Percentiles rank a stretch among this genome's conserved stretches.
These are phyloP conservation scores for Sarcocystis neurona DNA, from an alignment of 169 alveolate species.

Conservation along the genomic window DNA sequence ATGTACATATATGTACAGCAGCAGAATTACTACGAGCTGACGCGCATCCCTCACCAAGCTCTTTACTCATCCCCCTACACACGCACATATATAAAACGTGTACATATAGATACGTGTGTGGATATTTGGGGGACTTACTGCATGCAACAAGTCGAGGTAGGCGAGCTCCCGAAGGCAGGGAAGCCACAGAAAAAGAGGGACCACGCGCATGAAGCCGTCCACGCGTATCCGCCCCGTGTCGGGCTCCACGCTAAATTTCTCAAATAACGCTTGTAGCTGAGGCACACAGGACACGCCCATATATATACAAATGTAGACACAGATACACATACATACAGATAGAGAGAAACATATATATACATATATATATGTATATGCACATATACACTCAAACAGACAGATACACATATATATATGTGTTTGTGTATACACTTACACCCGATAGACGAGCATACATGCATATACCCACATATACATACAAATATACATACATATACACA, in stretches of 20 bases:
- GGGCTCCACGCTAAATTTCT: constrained; percentile 62
- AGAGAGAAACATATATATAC: neutral
- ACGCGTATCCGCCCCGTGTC: constrained; percentile 38
- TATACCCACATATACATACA: too few species aligned
- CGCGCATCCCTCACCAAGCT: too few species aligned
- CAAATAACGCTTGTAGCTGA: constrained; percentile 41
- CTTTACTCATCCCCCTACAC: too few species aligned
- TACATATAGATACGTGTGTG: too few species aligned
- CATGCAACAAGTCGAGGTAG: constrained; percentile 35
- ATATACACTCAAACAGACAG: neutral
- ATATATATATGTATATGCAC: neutral
- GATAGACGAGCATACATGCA: too few species aligned
- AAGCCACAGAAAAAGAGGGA: constrained; percentile 53
- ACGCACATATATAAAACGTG: too few species aligned
- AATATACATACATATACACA: too few species aligned
- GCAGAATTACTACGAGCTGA: too few species aligned
- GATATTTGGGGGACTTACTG: constrained; percentile 36
- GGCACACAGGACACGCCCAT: neutral
- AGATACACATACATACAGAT: neutral
- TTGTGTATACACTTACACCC: neutral
- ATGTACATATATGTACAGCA: too few species aligned
- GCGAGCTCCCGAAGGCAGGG: constrained; percentile 47
- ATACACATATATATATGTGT: neutral
- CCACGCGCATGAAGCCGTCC: constrained; percentile 60
- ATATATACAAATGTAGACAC: too few species aligned